These are phyloP conservation scores for Panellus pusillus DNA, from an alignment of 768 basidiomycete species.

Conservation along the genomic window DNA sequence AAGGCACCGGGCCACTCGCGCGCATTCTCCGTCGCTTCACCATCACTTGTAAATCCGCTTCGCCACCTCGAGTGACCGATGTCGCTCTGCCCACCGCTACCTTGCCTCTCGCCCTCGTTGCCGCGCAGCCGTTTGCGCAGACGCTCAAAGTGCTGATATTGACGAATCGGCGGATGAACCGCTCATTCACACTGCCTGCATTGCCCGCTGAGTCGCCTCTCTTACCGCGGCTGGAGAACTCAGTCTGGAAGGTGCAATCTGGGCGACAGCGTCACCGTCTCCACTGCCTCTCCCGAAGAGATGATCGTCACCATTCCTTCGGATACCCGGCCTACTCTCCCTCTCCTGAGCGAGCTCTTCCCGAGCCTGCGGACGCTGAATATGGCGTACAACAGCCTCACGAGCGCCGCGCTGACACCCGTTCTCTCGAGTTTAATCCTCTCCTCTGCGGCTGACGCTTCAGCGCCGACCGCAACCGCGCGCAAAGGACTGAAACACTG, in stretches of 20 bases:
- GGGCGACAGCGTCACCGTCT: no score
- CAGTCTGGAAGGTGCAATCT: conserved; percentile 25
- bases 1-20: conserved; percentile 54
- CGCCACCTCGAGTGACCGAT: conserved; percentile 28
- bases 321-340: conserved; percentile 49
- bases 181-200: conserved; percentile 33
- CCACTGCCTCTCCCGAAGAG: no score
- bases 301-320: conserved; percentile 37
- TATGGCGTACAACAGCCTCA: conserved; percentile 72
- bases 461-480: conserved; percentile 37
- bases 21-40: conserved; percentile 55
- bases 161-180: conserved; percentile 65
- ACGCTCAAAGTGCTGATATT: conserved; percentile 60
- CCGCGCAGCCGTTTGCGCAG: conserved; percentile 57
- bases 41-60: conserved; percentile 11
- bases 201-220: no score
- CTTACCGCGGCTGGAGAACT: no score
- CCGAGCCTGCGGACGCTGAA: conserved; percentile 70
- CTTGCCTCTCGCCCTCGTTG: conserved; percentile 64
- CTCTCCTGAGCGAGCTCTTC: conserved; percentile 64
- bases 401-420: conserved; percentile 50
- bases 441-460: conserved; percentile 18
- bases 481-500: conserved; percentile 65
- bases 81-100: conserved; percentile 65
- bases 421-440: conserved; percentile 54